phyloP scores from a whole-genome alignment of 306 rosid species.

The Ormosia semicastrata region DNA sequence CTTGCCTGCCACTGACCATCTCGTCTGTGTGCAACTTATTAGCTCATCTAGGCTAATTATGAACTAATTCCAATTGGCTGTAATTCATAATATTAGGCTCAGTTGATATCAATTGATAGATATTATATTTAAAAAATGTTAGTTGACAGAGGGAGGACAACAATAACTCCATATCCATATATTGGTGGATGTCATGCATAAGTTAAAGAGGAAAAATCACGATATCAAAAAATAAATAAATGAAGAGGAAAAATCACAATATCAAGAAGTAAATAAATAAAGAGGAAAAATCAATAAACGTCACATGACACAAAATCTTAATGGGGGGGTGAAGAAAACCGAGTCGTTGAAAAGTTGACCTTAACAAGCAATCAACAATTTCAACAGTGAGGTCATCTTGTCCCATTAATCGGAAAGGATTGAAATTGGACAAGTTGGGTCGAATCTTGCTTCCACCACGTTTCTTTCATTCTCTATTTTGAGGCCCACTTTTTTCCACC shows the following conservation, averaged over 20 bases:
- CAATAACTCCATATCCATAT: background rate
- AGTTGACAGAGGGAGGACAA: background rate
- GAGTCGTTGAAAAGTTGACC: constrained; percentile 24
- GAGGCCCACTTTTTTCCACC: background rate
- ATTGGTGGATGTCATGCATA: background rate
- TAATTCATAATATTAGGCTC: too few relatives aligned
- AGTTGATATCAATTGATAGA: too few relatives aligned
- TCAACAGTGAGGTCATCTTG: background rate
- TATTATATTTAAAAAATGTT: background rate
- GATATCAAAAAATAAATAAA: too few relatives aligned
- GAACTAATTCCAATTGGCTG: too few relatives aligned
- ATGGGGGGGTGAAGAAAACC: background rate
- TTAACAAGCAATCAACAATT: background rate
- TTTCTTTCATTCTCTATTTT: background rate
- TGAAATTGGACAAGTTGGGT: constrained; percentile 11
- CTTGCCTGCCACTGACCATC: too few relatives aligned
- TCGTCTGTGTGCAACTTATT: too few relatives aligned
- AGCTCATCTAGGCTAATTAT: too few relatives aligned
- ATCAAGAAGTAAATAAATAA: background rate
- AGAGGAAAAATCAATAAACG: background rate
- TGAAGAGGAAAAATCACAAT: too few relatives aligned
- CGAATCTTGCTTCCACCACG: background rate
- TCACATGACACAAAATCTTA: background rate
- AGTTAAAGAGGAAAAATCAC: background rate
- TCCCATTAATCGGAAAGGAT: background rate